A percentile compares a stretch with the other conserved stretches of the same genome.
Conservation (phyloP, 1,139 yeast genomes). For the Hanseniaspora sp. region DNA sequence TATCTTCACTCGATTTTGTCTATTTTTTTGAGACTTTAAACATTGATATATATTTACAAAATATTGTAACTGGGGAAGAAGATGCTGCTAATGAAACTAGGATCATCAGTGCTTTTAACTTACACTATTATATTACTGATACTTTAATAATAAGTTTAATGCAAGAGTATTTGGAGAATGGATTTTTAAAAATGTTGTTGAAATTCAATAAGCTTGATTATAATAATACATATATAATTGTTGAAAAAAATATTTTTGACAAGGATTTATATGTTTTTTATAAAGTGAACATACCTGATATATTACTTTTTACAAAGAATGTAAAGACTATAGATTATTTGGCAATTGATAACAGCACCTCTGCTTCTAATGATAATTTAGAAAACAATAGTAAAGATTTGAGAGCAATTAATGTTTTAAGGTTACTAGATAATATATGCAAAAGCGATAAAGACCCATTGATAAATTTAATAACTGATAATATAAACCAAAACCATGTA, state of each 20-base stretch:
- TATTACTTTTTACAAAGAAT: background rate
- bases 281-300: background rate
- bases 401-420: conserved; percentile 1
- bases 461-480: background rate
- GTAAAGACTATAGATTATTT: background rate
- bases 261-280: background rate
- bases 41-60: background rate
- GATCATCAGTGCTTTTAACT: background rate
- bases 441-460: background rate
- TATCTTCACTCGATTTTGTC: background rate
- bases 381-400: background rate
- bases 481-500: background rate
- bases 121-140: background rate
- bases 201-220: background rate
- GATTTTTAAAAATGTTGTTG: background rate
- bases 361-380: background rate
- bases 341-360: background rate
- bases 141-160: background rate
- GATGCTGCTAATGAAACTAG: background rate
- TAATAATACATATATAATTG: background rate
- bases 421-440: background rate
- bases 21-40: background rate
- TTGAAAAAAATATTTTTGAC: background rate
- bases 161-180: background rate
- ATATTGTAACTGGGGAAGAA: background rate